A percentile compares a stretch with the other conserved stretches of the same genome.
Evolutionary conservation across 2,329 filamentous ascomycete genomes (phyloP).

Genomic region (Neopestalotiopsis clavispora): DNA sequence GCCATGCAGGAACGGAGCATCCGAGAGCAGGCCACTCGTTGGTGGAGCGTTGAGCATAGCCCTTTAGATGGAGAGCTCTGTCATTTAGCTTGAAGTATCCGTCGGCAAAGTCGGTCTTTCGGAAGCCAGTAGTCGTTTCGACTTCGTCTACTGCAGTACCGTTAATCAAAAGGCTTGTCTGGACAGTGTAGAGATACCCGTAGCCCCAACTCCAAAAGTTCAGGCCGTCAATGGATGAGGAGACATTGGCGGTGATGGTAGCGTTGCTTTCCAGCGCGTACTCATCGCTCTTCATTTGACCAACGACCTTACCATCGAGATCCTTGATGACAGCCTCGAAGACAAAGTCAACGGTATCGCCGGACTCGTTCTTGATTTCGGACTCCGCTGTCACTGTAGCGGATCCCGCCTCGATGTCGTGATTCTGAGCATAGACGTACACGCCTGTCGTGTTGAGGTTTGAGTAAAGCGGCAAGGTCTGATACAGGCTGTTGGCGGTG

Average conservation of each 20-base stretch:
- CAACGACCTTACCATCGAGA: conserved; percentile 2
- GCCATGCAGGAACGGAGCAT: background rate
- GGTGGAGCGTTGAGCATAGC: conserved; percentile 9
- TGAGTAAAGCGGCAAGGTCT: conserved; percentile 8
- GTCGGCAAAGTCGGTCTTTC: conserved; percentile 4
- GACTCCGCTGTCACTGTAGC: conserved; percentile 8
- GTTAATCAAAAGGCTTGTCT: conserved; percentile 5
- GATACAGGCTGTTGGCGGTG: background rate
- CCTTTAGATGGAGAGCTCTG: conserved; percentile 8
- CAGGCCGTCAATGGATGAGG: background rate
- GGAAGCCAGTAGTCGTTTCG: conserved; percentile 2
- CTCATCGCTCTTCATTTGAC: background rate
- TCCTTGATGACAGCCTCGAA: background rate
- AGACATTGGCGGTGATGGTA: background rate
- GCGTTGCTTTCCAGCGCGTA: background rate
- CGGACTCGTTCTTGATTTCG: conserved; percentile 1
- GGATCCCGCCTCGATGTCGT: background rate
- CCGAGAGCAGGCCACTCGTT: conserved; percentile 10
- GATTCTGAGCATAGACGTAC: conserved; percentile 2
- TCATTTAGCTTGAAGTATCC: conserved; percentile 9
- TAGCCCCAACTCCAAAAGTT: conserved; percentile 13
- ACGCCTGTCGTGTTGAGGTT: conserved; percentile 13
- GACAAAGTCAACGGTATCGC: background rate
- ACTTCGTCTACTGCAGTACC: background rate
- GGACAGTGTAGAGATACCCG: conserved; percentile 7